Evolutionary conservation across 306 rosid genomes (phyloP).

Genomic region (Vigna hirtella): DNA sequence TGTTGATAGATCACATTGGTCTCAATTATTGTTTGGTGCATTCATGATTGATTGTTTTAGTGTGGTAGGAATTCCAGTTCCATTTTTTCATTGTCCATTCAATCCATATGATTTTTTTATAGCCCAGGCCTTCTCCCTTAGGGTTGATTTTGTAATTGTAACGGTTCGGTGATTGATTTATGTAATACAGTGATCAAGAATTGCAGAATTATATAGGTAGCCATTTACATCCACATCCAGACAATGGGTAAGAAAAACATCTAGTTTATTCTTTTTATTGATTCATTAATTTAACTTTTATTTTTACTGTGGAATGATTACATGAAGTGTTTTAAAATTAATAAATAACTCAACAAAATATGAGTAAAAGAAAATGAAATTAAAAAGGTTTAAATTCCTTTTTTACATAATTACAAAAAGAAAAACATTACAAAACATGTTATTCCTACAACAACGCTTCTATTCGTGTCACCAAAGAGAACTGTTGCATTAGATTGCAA

Average conservation of each 20-base stretch:
- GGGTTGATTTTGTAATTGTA: slow-evolving; percentile 67
- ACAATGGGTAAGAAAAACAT: neutral
- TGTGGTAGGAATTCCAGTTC: slow-evolving; percentile 51
- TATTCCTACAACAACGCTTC: too few species aligned
- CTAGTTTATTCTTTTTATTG: neutral
- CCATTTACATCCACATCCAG: neutral
- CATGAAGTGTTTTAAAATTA: neutral
- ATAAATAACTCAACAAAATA: neutral
- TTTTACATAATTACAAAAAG: too few species aligned
- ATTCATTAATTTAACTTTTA: neutral
- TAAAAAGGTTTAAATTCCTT: too few species aligned
- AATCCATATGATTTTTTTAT: slow-evolving; percentile 61
- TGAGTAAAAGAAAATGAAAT: neutral
- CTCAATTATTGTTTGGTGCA: slow-evolving; percentile 51
- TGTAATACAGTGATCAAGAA: slow-evolving; percentile 43
- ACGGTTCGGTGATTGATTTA: slow-evolving; percentile 47
- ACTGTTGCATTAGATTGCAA: too few species aligned
- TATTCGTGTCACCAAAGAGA: too few species aligned
- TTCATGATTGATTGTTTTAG: slow-evolving; percentile 62
- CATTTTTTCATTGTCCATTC: slow-evolving; percentile 65
- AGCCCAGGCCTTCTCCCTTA: slow-evolving; percentile 43
- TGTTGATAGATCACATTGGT: slow-evolving; percentile 55
- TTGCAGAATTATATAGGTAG: slow-evolving; percentile 32
- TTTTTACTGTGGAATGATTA: neutral
- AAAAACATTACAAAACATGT: too few species aligned